Base-by-base conservation (phyloP, 2,329 filamentous ascomycete species). In the Phaeosphaeria sp. region DNA sequence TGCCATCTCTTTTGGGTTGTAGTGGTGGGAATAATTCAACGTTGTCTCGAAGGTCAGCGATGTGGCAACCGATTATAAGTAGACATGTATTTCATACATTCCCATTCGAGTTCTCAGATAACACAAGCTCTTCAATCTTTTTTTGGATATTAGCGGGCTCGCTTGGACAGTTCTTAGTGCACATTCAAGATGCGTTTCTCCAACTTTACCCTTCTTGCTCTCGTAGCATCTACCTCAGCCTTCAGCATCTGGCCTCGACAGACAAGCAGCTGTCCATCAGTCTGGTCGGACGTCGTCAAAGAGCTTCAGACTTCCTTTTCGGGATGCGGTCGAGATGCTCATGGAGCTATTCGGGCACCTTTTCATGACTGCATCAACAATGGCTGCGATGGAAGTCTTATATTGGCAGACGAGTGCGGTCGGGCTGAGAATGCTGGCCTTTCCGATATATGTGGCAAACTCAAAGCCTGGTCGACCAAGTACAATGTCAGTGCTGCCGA, bases 401-500 rank as follows among this genome's bases (percentile, higher is more conserved):
- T 72, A 30, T 55, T 72, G 11, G 59, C 60, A 3, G 61, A 62
- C 18, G 71, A 73, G 51, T 75, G 69, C 53, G 57, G 61, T 21
- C 68, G 77, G 9, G n/a, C 63, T 0, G 74, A 78, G 42, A 77
- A 86, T 63, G 65, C 59, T 2, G 82, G 82, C 0, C 73, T 86
- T 2, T 59, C 72, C 47, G 69, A 69, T 2, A 81, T 82, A 33
- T 78, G 76, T n/a, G 59, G 61, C 3, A 74, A 76, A 50, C 71
- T 81, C 1, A 64, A 69, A 39, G 55, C 60, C 6, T 77, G 80
- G 74, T 77, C 76, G 39, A 64, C 65, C 18, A 74, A 78, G 49
- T 81, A 79, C 59, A 70, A 64, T 25, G 70, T 72, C 51, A 63
- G 66, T 24, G 62, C 60, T 1, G 69, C 71, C 45, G 71, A 73